These are phyloP conservation scores for Penicillium nordicum DNA, from an alignment of 2,329 filamentous ascomycete genomes.

Conservation along the genomic window DNA sequence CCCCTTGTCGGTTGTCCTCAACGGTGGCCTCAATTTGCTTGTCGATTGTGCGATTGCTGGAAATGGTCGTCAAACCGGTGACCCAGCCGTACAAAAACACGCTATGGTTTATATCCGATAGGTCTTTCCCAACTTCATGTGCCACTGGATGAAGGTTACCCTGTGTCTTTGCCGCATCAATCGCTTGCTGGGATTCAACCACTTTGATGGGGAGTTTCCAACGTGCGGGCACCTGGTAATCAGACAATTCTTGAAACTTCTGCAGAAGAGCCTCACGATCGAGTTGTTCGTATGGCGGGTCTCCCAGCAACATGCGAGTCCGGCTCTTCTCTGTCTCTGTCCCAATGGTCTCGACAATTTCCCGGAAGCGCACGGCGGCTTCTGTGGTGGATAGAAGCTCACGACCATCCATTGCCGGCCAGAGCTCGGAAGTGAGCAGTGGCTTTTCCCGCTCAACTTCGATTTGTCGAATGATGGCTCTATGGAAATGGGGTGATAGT, in stretches of 20 bases:
- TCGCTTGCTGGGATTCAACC: slow-evolving; percentile 48
- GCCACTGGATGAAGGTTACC: slow-evolving; percentile 47
- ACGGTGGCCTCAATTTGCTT: slow-evolving; percentile 62
- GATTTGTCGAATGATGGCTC: slow-evolving; percentile 62
- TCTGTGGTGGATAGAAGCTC: slow-evolving; percentile 64
- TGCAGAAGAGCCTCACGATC: slow-evolving; percentile 33
- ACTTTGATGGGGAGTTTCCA: slow-evolving; percentile 61
- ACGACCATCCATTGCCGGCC: slow-evolving; percentile 57
- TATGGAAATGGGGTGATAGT: slow-evolving; percentile 54
- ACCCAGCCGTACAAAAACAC: slow-evolving; percentile 73
- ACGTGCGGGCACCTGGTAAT: slow-evolving; percentile 52
- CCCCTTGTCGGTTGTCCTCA: slow-evolving; percentile 49
- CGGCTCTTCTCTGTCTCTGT: slow-evolving; percentile 59
- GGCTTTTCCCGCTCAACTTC: slow-evolving; percentile 61
- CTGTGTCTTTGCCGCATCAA: slow-evolving; percentile 29
- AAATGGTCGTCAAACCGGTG: slow-evolving; percentile 61
- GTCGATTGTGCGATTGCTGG: slow-evolving; percentile 65
- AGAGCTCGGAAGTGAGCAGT: slow-evolving; percentile 59
- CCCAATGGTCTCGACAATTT: slow-evolving; percentile 63
- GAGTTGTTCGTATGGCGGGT: slow-evolving; percentile 37
- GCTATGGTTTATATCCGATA: slow-evolving; percentile 62
- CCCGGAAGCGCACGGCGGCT: slow-evolving; percentile 63
- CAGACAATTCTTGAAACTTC: slow-evolving; percentile 48
- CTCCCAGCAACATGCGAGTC: slow-evolving; percentile 57
- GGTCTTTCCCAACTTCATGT: slow-evolving; percentile 42